Percentiles rank a stretch among this genome's conserved stretches.
Evolutionary conservation across 2,329 filamentous ascomycete genomes (phyloP).

Genomic region (Juglanconis juglandina): DNA sequence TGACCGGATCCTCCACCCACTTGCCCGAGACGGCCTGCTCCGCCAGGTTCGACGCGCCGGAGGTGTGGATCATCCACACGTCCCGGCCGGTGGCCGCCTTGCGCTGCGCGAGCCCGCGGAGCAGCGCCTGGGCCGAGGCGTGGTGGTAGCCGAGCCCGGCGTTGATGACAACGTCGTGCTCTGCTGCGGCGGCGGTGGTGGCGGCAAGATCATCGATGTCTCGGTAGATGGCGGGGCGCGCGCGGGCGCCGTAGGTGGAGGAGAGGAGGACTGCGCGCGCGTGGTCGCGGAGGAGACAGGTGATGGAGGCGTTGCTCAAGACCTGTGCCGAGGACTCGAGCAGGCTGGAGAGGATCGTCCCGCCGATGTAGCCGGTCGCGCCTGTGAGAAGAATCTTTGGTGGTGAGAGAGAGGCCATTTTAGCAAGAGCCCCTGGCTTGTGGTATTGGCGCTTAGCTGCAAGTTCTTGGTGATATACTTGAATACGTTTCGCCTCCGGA

Average conservation of each 20-base stretch:
- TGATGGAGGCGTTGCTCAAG: constrained; percentile 21
- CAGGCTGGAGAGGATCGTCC: constrained; percentile 24
- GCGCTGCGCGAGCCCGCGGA: constrained; percentile 37
- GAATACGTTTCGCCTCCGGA: too few relatives aligned
- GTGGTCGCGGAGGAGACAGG: constrained; percentile 23
- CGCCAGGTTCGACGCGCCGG: constrained; percentile 42
- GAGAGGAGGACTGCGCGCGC: not conserved
- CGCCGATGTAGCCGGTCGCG: constrained; percentile 29
- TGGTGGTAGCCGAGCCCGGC: constrained; percentile 38
- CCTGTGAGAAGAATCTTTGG: constrained; percentile 26
- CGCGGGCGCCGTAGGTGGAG: constrained; percentile 15
- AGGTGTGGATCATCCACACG: constrained; percentile 27
- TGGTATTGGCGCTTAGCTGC: too few relatives aligned
- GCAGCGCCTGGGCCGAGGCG: constrained; percentile 35
- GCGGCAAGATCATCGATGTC: constrained; percentile 24
- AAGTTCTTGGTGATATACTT: too few relatives aligned
- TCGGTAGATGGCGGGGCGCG: constrained; percentile 23
- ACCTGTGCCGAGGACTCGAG: constrained; percentile 19
- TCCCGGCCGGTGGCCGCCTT: constrained; percentile 22
- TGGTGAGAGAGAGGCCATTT: not conserved
- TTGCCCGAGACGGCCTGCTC: constrained; percentile 26
- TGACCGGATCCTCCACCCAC: constrained; percentile 35
- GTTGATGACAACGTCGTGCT: constrained; percentile 39
- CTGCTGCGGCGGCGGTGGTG: constrained; percentile 21
- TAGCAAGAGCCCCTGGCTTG: too few relatives aligned